Percentiles rank a stretch among this genome's conserved stretches.
Evolutionary conservation across 1,139 yeast genomes (phyloP).

Genomic region (Candida sanyaensis): DNA sequence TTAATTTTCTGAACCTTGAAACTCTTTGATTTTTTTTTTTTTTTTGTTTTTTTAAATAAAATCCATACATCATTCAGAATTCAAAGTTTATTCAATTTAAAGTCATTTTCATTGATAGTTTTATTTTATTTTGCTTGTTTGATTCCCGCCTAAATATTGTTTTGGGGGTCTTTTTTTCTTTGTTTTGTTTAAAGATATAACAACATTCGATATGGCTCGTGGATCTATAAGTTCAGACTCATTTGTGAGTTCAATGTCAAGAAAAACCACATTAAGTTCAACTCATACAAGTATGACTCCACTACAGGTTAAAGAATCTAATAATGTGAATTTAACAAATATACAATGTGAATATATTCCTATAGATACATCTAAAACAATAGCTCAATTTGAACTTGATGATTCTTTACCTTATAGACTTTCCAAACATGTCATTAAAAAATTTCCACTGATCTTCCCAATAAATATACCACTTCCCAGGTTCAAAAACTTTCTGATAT

Average conservation of each 20-base stretch:
- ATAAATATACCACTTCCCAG: background rate
- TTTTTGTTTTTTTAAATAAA: too few species aligned
- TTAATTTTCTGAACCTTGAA: background rate
- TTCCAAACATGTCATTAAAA: conserved; percentile 5
- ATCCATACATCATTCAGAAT: too few species aligned
- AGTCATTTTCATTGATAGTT: too few species aligned
- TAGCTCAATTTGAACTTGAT: conserved; percentile 9
- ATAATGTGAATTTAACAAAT: background rate
- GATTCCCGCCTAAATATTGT: too few species aligned
- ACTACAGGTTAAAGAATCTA: conserved; percentile 1
- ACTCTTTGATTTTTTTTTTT: too few species aligned
- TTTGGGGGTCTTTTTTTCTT: too few species aligned
- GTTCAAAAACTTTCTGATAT: conserved; percentile 3
- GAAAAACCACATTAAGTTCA: conserved; percentile 1
- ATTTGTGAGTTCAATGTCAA: background rate
- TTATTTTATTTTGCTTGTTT: too few species aligned
- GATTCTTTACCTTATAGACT: conserved; percentile 6
- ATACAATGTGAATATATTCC: conserved; percentile 3
- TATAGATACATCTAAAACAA: conserved; percentile 2
- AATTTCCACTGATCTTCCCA: background rate
- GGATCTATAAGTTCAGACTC: background rate
- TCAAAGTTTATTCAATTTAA: too few species aligned
- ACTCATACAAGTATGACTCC: background rate
- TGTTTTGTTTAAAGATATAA: too few species aligned
- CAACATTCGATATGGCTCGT: background rate